Evolutionary conservation across 495 filamentous ascomycete species (phyloP).

Genomic region (Neurospora intermedia): DNA sequence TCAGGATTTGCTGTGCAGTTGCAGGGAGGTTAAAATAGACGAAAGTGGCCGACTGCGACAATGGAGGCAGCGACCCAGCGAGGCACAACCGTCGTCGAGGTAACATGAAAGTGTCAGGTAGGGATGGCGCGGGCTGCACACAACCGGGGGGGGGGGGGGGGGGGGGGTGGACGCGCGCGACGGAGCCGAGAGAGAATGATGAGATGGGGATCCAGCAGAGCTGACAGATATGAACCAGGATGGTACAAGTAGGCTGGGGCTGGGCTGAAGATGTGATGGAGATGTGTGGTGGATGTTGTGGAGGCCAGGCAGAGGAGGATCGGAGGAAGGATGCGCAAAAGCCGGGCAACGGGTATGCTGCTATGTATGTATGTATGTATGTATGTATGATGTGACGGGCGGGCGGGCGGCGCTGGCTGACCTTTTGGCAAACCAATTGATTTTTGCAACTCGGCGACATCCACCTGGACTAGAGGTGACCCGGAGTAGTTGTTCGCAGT

Average conservation of each 20-base stretch:
- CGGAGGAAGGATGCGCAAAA: background rate
- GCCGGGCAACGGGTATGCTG: background rate
- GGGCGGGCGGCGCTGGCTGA: background rate
- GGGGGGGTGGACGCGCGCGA: too few species aligned
- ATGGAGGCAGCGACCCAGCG: slow-evolving; percentile 20
- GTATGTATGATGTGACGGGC: background rate
- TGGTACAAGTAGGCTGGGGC: background rate
- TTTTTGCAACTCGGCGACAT: background rate
- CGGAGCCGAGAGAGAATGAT: background rate
- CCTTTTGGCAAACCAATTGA: background rate
- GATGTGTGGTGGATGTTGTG: background rate
- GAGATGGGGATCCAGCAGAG: background rate
- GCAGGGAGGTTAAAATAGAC: slow-evolving; percentile 24
- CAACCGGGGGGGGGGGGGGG: background rate
- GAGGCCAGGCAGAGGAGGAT: background rate
- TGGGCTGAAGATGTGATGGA: background rate
- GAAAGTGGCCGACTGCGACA: slow-evolving; percentile 30
- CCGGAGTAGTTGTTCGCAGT: background rate
- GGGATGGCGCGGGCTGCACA: slow-evolving; percentile 7
- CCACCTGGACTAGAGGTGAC: background rate
- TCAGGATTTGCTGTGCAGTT: slow-evolving; percentile 14
- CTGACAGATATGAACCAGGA: background rate
- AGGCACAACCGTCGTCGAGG: slow-evolving; percentile 14
- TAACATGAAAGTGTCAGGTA: slow-evolving; percentile 2
- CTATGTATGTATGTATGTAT: background rate